Percentiles rank a stretch among this genome's conserved stretches.
Evolutionary conservation across 345 rosid genomes (phyloP).

Genomic region (Toxicodendron radicans): DNA sequence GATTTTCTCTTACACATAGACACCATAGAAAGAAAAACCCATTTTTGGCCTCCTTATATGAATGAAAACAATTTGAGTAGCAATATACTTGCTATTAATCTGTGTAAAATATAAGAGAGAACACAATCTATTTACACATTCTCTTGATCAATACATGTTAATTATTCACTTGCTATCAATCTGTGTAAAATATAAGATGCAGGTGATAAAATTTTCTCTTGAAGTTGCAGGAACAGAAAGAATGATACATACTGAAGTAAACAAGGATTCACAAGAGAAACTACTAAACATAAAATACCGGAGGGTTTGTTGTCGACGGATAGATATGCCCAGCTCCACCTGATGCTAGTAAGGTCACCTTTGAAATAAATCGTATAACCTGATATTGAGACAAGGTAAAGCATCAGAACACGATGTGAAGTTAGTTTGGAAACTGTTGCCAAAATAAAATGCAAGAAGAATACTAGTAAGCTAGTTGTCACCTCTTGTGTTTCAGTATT

Average conservation of each 20-base stretch:
- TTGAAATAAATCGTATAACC: constrained; percentile 87
- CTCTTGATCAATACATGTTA: not conserved
- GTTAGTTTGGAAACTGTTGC: constrained; percentile 1
- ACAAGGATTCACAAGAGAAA: constrained; percentile 8
- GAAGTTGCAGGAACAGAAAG: not conserved
- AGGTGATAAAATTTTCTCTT: constrained; percentile 4
- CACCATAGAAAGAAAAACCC: not conserved
- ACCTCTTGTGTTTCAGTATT: constrained; percentile 86
- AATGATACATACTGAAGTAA: not conserved
- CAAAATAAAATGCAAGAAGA: constrained; percentile 7
- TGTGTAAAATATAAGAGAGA: not conserved
- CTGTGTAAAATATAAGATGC: not conserved
- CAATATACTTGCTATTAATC: not conserved
- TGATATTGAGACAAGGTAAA: constrained; percentile 25
- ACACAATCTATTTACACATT: not conserved
- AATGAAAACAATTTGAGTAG: not conserved
- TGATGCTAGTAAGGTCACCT: constrained; percentile 93
- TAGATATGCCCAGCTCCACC: constrained; percentile 99
- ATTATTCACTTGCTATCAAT: not conserved
- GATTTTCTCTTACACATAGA: not conserved
- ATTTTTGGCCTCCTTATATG: not conserved
- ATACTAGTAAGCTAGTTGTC: constrained; percentile 12
- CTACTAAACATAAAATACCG: constrained; percentile 39
- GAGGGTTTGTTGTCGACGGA: constrained; percentile 92
- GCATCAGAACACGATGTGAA: not conserved